Evolutionary conservation across 768 basidiomycete species (phyloP).

Genomic region (Mycena floridula): DNA sequence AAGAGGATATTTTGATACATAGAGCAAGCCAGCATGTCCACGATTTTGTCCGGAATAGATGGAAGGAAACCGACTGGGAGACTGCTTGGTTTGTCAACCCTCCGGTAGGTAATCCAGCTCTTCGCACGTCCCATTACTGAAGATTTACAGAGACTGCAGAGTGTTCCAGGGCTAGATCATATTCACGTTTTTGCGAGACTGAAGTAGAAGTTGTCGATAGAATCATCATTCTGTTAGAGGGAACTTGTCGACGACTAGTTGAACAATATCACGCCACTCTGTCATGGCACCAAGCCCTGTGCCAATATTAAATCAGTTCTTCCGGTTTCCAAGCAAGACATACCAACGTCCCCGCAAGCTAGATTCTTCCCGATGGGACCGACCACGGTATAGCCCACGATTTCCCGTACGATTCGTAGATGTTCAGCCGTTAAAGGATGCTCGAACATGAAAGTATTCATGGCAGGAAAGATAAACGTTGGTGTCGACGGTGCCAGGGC

Average conservation of each 20-base stretch:
- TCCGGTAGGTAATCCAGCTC: slow-evolving; percentile 45
- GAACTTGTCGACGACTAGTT: slow-evolving; percentile 59
- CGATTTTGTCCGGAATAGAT: slow-evolving; percentile 56
- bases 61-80: slow-evolving; percentile 77
- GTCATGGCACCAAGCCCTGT: slow-evolving; percentile 92
- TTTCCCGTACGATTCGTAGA: slow-evolving; percentile 63
- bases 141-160: slow-evolving; percentile 61
- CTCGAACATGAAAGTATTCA: slow-evolving; percentile 98
- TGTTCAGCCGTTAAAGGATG: slow-evolving; percentile 90
- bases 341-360: slow-evolving; percentile 91
- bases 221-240: background rate
- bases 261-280: slow-evolving; percentile 88
- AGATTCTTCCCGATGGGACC: slow-evolving; percentile 86
- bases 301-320: background rate
- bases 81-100: slow-evolving; percentile 92
- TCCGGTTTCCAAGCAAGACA: slow-evolving; percentile 16
- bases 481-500: slow-evolving; percentile 80
- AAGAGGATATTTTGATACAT: slow-evolving; percentile 45
- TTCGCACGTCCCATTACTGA: background rate
- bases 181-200: slow-evolving; percentile 79
- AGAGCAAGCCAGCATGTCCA: slow-evolving; percentile 54
- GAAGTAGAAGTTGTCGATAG: slow-evolving; percentile 33
- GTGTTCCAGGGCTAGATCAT: slow-evolving; percentile 75
- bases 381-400: slow-evolving; percentile 72
- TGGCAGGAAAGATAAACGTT: slow-evolving; percentile 91